A percentile compares a stretch with the other conserved stretches of the same genome.
These are phyloP conservation scores for Lentinula sp. DNA, from an alignment of 768 basidiomycete genomes.

Conservation along the genomic window DNA sequence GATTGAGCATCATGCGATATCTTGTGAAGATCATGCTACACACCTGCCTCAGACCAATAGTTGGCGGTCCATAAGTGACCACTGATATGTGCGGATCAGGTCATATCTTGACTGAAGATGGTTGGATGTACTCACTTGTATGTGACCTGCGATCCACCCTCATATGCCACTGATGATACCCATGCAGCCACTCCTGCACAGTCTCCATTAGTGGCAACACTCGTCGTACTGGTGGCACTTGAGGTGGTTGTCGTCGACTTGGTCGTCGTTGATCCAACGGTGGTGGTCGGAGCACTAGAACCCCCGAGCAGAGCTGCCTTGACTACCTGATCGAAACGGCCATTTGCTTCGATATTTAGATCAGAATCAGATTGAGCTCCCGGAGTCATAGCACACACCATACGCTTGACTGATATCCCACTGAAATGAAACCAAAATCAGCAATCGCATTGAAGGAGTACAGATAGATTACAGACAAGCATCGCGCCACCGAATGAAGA, in stretches of 20 bases:
- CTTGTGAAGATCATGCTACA: background rate
- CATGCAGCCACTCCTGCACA: conserved; percentile 40
- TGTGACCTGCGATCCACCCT: conserved; percentile 30
- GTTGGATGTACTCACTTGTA: conserved; percentile 26
- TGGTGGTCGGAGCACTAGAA: conserved; percentile 14
- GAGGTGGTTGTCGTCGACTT: conserved; percentile 4
- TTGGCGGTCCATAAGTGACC: conserved; percentile 44
- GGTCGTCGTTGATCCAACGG: conserved; percentile 12
- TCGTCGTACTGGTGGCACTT: conserved; percentile 16
- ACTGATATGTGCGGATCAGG: conserved; percentile 16
- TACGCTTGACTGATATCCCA: conserved; percentile 35
- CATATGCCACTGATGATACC: conserved; percentile 31
- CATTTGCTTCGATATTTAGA: conserved; percentile 22
- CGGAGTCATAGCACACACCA: conserved; percentile 15
- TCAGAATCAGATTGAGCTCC: background rate
- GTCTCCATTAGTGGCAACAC: conserved; percentile 14
- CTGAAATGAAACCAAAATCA: background rate
- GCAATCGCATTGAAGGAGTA: background rate
- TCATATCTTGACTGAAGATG: background rate
- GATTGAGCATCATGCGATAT: background rate
- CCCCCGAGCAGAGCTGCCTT: conserved; percentile 32
- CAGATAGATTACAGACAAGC: conserved; percentile 14
- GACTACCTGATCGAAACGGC: conserved; percentile 31
- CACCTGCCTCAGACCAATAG: conserved; percentile 41
- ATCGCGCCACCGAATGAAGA: conserved; percentile 50